phyloP scores from a whole-genome alignment of 2,329 filamentous ascomycete genomes.

The Teratosphaeria epicoccoides region DNA sequence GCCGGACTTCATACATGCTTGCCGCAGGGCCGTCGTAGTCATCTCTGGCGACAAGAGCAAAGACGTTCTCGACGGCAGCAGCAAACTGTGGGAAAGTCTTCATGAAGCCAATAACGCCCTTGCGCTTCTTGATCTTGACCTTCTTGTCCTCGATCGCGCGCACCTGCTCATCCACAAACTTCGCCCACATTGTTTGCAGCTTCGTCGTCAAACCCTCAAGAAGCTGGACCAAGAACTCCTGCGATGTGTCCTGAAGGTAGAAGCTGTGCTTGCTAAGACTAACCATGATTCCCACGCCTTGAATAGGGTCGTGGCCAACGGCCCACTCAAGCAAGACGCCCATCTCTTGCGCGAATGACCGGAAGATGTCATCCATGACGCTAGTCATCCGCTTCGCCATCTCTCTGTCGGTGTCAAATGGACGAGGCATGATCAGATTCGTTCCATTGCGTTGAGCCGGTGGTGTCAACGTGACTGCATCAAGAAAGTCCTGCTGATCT shows the following conservation, averaged over 20 bases:
- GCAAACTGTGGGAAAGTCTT: slow-evolving; percentile 83
- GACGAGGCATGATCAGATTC: slow-evolving; percentile 61
- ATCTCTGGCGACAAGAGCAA: slow-evolving; percentile 38
- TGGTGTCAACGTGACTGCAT: slow-evolving; percentile 56
- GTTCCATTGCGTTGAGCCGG: slow-evolving; percentile 61
- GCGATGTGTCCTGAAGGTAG: slow-evolving; percentile 78
- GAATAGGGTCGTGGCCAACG: slow-evolving; percentile 68
- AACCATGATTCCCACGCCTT: slow-evolving; percentile 79
- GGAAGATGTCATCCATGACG: slow-evolving; percentile 80
- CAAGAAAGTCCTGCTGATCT: slow-evolving; percentile 70
- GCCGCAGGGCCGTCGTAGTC: slow-evolving; percentile 40
- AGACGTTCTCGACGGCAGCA: slow-evolving; percentile 73
- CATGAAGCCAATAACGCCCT: slow-evolving; percentile 92
- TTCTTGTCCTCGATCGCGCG: slow-evolving; percentile 95
- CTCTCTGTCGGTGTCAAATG: slow-evolving; percentile 80
- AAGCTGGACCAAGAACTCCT: slow-evolving; percentile 78
- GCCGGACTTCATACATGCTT: slow-evolving; percentile 51
- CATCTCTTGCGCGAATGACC: slow-evolving; percentile 68
- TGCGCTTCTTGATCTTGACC: slow-evolving; percentile 97
- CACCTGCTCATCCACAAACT: slow-evolving; percentile 90
- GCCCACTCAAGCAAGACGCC: slow-evolving; percentile 77
- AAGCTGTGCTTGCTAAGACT: slow-evolving; percentile 68
- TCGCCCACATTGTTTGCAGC: slow-evolving; percentile 66
- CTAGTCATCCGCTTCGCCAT: slow-evolving; percentile 76
- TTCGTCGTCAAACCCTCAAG: slow-evolving; percentile 62